Evolutionary conservation across 129 eudicot species (phyloP).

Genomic region (Chrysanthemum seticuspe): DNA sequence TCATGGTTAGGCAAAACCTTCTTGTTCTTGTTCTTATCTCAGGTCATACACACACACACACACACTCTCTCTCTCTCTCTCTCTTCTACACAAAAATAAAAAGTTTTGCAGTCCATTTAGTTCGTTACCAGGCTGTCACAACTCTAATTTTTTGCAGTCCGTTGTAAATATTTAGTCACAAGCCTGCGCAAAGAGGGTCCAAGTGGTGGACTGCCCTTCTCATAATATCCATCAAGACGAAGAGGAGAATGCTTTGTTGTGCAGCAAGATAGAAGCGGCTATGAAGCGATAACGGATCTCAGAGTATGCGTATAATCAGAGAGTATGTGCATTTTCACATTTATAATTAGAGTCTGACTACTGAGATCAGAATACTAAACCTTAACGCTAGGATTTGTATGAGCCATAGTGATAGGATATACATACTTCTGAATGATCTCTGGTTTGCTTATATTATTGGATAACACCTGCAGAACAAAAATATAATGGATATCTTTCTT

Average conservation of each 20-base stretch:
- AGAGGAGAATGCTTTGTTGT: conserved; percentile 50
- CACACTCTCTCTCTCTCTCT: no score
- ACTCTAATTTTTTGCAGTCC: conserved; percentile 73
- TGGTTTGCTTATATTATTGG: no score
- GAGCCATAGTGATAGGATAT: background rate
- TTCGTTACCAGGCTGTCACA: conserved; percentile 64
- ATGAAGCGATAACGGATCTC: conserved; percentile 63
- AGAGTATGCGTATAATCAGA: conserved; percentile 66
- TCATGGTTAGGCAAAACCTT: no score
- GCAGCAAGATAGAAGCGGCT: conserved; percentile 72
- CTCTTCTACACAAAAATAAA: no score
- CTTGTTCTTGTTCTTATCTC: no score
- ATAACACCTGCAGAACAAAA: no score
- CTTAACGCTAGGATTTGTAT: background rate
- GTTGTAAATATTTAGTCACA: conserved; percentile 76
- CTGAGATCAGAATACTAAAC: background rate
- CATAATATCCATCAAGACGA: conserved; percentile 36
- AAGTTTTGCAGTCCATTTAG: conserved; percentile 45
- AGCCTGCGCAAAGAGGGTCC: conserved; percentile 68
- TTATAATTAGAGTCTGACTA: conserved; percentile 10
- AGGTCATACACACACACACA: no score
- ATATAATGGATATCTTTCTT: background rate
- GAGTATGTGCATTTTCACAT: conserved; percentile 41
- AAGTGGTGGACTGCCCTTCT: conserved; percentile 36
- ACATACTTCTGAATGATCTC: no score